Evolutionary conservation across 1,284 basidiomycete genomes (phyloP), one percentile per base, ranked within the genome.

Genomic region (Trametes polyzona): DNA sequence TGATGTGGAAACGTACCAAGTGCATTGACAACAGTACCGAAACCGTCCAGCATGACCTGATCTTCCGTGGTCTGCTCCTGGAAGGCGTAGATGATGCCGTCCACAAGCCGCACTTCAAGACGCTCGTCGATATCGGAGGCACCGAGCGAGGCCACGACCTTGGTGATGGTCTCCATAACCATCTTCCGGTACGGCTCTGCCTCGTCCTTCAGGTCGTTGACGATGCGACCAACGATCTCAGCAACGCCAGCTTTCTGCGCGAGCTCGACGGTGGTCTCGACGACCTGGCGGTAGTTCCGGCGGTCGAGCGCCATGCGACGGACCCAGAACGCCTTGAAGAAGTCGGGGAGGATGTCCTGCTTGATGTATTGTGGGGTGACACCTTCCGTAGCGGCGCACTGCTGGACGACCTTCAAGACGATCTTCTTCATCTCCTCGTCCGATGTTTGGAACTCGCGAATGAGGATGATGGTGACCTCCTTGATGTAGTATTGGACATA

Each of bases 361-460:
- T 95, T 95, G 72, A 98, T 96, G 71, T 97, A 98, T 29, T 86
- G 83, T 3, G 95, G 86, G 0, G 93, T 94, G 36, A 98, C 96
- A 78, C 95, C 96, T 69, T 99, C 97, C 0, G 97, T 99, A 7
- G 93, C 93, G 35, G 97, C 94, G 71, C 97, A 99, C 73, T 99
- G 96, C 76, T 98, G 97, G 69, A 99, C 96, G 52, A 99, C 97
- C 74, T 99, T 98, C 49, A 99, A 78, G 3, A 99, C 96, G 66
- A 99, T 99, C 82, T 98, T 97, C 81, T 98, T 97, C 97, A 99
- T 99, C 80, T 99, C 97, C 75, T 99, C 97, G 73, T 99, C 97
- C 9, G 96, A 97, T 6, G 95, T 98, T 74, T 97, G 96, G 80
- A 99, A 99, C 78, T 99, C 97, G 71, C 97, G 93, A 62, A 99